Evolutionary conservation across 331 rosid species (phyloP).

Genomic region (Ulmus americana): DNA sequence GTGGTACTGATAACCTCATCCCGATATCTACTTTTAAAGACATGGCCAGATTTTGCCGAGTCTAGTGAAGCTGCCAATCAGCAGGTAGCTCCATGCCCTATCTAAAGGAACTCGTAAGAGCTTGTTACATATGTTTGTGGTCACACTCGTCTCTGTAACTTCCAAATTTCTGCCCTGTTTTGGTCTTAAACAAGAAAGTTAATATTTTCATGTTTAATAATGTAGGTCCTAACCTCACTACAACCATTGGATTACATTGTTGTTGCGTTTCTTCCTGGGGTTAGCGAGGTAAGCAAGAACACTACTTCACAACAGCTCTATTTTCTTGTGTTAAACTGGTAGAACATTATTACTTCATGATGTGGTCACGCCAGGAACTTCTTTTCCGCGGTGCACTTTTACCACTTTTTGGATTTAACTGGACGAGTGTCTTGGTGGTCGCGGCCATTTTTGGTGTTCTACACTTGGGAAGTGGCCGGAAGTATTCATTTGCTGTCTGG

Average conservation of each 20-base stretch:
- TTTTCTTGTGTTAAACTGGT: background rate
- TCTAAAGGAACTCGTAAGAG: background rate
- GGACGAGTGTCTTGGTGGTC: constrained; percentile 53
- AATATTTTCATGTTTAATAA: constrained; percentile 24
- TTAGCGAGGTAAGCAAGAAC: constrained; percentile 64
- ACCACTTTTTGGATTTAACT: constrained; percentile 75
- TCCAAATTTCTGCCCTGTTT: too few species aligned
- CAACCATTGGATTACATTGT: constrained; percentile 67
- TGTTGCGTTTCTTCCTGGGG: constrained; percentile 67
- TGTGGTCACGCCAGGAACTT: constrained; percentile 50
- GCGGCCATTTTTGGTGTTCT: constrained; percentile 73
- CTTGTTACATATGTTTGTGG: background rate
- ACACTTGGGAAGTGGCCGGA: constrained; percentile 74
- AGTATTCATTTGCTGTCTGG: constrained; percentile 82
- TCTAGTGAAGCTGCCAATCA: constrained; percentile 83
- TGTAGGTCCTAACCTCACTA: constrained; percentile 77
- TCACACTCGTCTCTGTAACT: background rate
- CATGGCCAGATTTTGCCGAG: constrained; percentile 82
- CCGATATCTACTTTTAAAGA: constrained; percentile 60
- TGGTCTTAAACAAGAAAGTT: too few species aligned
- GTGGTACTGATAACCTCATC: constrained; percentile 61
- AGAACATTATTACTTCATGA: constrained; percentile 4
- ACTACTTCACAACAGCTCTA: constrained; percentile 2
- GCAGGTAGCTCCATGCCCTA: constrained; percentile 50
- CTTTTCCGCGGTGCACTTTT: constrained; percentile 84